Conservation (phyloP, 2,329 filamentous ascomycete genomes). For the Apiospora malaysiana region DNA sequence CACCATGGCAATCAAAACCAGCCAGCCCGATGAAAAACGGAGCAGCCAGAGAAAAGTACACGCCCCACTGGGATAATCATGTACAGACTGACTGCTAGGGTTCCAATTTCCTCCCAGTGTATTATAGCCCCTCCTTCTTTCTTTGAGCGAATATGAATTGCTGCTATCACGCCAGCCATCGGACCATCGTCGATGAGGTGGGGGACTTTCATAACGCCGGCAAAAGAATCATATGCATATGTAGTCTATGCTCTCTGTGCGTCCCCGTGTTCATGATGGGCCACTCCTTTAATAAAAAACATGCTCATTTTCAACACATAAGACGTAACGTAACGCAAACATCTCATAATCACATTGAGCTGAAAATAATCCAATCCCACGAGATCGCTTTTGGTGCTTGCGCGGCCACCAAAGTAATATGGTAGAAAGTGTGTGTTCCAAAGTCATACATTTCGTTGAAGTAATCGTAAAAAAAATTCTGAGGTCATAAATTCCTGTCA, state of each 20-base stretch:
- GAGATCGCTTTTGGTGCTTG: conserved; percentile 20
- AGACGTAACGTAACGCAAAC: conserved; percentile 7
- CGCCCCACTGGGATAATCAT: not conserved
- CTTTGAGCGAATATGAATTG: not conserved
- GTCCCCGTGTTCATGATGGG: conserved; percentile 17
- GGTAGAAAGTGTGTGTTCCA: conserved; percentile 22
- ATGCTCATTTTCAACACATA: conserved; percentile 14
- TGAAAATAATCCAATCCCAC: conserved; percentile 15
- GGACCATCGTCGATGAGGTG: not conserved
- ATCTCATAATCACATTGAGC: conserved; percentile 20
- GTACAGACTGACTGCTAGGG: not conserved
- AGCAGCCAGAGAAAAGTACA: not conserved
- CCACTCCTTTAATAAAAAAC: not conserved
- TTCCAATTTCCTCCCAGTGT: conserved; percentile 3
- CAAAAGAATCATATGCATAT: conserved; percentile 22
- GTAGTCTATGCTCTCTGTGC: conserved; percentile 22
- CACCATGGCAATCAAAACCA: not conserved
- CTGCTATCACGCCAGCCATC: conserved; percentile 1
- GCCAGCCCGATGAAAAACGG: not conserved
- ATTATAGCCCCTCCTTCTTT: conserved; percentile 11
- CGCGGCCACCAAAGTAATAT: conserved; percentile 14
- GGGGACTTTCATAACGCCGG: not conserved
- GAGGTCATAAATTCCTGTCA: conserved; percentile 40
- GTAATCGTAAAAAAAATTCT: conserved; percentile 35
- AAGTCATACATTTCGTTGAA: conserved; percentile 44